phyloP scores from a whole-genome alignment of 148 eudicot genomes.

The Cornus controversa region DNA sequence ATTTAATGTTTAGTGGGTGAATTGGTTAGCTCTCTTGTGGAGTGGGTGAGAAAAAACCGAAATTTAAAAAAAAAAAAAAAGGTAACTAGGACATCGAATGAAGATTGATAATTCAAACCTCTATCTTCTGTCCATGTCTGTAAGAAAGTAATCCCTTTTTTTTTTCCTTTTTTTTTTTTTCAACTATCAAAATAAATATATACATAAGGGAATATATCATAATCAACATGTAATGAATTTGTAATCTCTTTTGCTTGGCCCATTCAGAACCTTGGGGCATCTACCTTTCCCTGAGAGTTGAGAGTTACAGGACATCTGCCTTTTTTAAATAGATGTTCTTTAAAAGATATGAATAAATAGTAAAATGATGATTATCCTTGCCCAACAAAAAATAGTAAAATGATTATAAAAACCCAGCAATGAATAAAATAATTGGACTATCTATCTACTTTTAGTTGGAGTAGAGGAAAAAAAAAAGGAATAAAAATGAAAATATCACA shows the following conservation, averaged over 20 bases:
- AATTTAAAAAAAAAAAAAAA: neutral
- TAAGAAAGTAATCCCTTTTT: neutral
- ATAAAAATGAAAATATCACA: no score
- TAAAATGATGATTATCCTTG: neutral
- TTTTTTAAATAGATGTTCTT: no score
- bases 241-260: no score
- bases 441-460: neutral
- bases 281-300: no score
- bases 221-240: no score
- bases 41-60: conserved; percentile 12
- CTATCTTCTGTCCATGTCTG: no score
- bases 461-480: no score
- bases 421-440: neutral
- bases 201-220: no score
- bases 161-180: neutral
- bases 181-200: no score
- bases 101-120: neutral
- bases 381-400: neutral
- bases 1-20: neutral
- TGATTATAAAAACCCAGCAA: neutral
- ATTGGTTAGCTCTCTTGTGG: neutral
- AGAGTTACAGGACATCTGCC: no score
- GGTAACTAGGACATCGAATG: neutral
- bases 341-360: neutral
- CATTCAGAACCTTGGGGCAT: no score